phyloP scores from a whole-genome alignment of 2,329 filamentous ascomycete species.

The Fusarium sp. region DNA sequence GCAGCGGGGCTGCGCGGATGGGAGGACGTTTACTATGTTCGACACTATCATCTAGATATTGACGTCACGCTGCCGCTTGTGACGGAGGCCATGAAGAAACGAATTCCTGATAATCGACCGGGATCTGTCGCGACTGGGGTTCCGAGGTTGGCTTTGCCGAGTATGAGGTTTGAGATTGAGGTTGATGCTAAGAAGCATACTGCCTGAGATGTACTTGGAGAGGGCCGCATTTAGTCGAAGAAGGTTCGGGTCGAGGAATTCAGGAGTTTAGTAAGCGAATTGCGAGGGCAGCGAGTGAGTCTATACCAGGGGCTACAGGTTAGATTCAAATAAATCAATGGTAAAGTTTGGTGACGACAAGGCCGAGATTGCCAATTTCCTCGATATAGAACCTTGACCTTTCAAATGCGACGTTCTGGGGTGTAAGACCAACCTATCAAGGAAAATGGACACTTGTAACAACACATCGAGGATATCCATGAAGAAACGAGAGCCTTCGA shows the following conservation, averaged over 20 bases:
- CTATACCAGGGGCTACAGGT: not conserved
- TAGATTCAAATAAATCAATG: not conserved
- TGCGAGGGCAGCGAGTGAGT: not conserved
- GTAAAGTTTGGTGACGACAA: not conserved
- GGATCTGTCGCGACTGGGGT: slow-evolving; percentile 18
- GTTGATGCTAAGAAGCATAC: slow-evolving; percentile 32
- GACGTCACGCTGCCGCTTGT: slow-evolving; percentile 19
- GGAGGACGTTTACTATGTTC: slow-evolving; percentile 47
- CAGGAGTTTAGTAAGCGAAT: not conserved
- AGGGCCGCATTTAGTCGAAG: not conserved
- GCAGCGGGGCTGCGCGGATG: slow-evolving; percentile 40
- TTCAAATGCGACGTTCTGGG: not conserved
- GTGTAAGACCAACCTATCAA: not conserved
- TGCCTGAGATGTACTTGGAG: not conserved
- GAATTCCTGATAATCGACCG: slow-evolving; percentile 29
- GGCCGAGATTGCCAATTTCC: not conserved
- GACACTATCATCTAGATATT: slow-evolving; percentile 43
- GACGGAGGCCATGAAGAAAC: slow-evolving; percentile 20
- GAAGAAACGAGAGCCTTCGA: rapidly evolving
- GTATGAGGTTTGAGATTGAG: slow-evolving; percentile 41
- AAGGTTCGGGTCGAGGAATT: not conserved
- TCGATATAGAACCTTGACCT: rapidly evolving
- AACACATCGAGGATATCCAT: not conserved
- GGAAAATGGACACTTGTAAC: not conserved
- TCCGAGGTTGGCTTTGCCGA: slow-evolving; percentile 31